phyloP scores from a whole-genome alignment of 2,329 filamentous ascomycete species.

The Aureobasidium sp. region DNA sequence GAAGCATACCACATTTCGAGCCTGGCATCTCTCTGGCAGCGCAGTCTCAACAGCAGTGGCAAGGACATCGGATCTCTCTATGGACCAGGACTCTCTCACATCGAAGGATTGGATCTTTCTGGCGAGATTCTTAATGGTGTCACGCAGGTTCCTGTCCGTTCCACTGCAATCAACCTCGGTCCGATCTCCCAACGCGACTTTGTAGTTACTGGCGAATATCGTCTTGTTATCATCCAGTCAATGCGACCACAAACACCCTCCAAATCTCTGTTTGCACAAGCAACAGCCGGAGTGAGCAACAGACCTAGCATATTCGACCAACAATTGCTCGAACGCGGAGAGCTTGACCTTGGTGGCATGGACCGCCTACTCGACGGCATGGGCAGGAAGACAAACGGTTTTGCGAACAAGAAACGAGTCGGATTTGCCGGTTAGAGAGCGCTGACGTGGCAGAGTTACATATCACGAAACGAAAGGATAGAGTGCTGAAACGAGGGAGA shows the following conservation, averaged over 20 bases:
- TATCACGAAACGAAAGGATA: not conserved
- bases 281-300: slow-evolving; percentile 3
- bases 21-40: slow-evolving; percentile 37
- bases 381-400: slow-evolving; percentile 16
- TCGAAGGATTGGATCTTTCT: slow-evolving; percentile 32
- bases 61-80: slow-evolving; percentile 30
- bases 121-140: slow-evolving; percentile 37
- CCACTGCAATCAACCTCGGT: slow-evolving; percentile 25
- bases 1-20: slow-evolving; percentile 38
- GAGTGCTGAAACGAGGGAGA: not conserved
- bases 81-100: slow-evolving; percentile 31
- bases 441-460: not conserved
- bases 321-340: slow-evolving; percentile 34
- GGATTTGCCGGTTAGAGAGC: slow-evolving; percentile 22
- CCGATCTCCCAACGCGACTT: slow-evolving; percentile 35
- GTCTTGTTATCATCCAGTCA: slow-evolving; percentile 33
- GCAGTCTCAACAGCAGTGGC: slow-evolving; percentile 25
- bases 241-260: slow-evolving; percentile 25
- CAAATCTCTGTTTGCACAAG: slow-evolving; percentile 20
- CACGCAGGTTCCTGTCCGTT: slow-evolving; percentile 32
- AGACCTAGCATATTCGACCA: slow-evolving; percentile 26
- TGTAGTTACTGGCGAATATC: slow-evolving; percentile 36
- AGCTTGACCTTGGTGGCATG: slow-evolving; percentile 41
- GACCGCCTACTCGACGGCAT: slow-evolving; percentile 36
- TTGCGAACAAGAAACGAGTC: slow-evolving; percentile 24